A percentile compares a stretch with the other conserved stretches of the same genome.
Conservation (phyloP, 1,139 yeast species). For the Kodamaea fungicola region DNA sequence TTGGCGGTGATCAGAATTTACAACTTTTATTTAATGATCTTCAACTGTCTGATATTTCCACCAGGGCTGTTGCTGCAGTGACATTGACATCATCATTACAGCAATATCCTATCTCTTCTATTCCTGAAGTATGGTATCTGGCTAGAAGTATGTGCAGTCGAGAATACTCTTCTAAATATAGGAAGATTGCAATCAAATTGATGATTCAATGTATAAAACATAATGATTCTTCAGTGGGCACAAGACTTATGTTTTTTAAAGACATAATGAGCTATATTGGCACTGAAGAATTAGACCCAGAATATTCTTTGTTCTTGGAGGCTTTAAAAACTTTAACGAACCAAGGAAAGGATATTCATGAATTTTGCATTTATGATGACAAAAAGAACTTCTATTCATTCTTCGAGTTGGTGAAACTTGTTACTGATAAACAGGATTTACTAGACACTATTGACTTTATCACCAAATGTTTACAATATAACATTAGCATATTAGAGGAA, state of each 20-base stretch:
- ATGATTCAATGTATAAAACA: conserved; percentile 54
- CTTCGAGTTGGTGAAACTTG: conserved; percentile 12
- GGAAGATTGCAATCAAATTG: conserved; percentile 54
- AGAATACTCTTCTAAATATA: conserved; percentile 36
- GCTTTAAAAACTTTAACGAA: conserved; percentile 55
- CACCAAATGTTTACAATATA: conserved; percentile 46
- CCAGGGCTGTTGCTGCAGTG: conserved; percentile 51
- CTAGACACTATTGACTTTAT: conserved; percentile 33
- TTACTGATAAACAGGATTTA: conserved; percentile 8
- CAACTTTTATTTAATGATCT: conserved; percentile 41
- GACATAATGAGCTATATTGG: conserved; percentile 47
- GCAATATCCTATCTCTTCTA: conserved; percentile 52
- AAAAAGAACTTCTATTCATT: conserved; percentile 42
- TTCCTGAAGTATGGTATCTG: conserved; percentile 76
- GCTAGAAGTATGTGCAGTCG: conserved; percentile 54
- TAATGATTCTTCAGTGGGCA: conserved; percentile 47
- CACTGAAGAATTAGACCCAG: conserved; percentile 37
- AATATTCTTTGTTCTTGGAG: conserved; percentile 50
- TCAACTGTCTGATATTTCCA: conserved; percentile 34
- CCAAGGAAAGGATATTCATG: conserved; percentile 60
- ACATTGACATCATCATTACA: conserved; percentile 49
- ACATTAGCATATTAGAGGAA: conserved; percentile 44
- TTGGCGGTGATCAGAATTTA: conserved; percentile 59
- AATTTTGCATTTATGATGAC: conserved; percentile 48
- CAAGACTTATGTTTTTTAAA: conserved; percentile 54